phyloP scores from a whole-genome alignment of 352 stramenopile genomes.

The Phytophthora pseudosyringae region DNA sequence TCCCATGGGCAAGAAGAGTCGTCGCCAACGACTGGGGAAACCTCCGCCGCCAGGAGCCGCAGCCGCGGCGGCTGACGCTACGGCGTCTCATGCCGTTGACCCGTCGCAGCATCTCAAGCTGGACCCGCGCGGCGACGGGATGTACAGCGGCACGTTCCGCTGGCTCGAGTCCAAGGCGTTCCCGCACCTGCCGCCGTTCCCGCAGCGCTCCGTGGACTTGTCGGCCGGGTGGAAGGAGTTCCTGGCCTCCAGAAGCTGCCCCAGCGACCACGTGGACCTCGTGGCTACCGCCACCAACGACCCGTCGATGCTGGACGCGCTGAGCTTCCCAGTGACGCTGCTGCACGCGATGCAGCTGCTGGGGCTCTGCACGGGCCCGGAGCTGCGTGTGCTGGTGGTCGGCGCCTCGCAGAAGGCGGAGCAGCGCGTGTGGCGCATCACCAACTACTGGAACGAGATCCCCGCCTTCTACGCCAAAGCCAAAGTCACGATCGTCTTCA shows the following conservation, averaged over 20 bases:
- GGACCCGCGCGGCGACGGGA: slow-evolving; percentile 69
- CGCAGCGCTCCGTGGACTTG: slow-evolving; percentile 28
- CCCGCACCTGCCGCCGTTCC: slow-evolving; percentile 39
- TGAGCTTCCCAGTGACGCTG: slow-evolving; percentile 79
- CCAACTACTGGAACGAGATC: slow-evolving; percentile 73
- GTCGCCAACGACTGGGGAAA: slow-evolving; percentile 13
- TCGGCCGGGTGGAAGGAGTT: slow-evolving; percentile 60
- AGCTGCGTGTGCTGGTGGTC: slow-evolving; percentile 57
- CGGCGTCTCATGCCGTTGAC: not conserved
- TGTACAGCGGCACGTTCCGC: slow-evolving; percentile 85
- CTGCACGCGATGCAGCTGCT: slow-evolving; percentile 51
- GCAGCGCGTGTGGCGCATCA: slow-evolving; percentile 71
- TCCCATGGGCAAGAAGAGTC: slow-evolving; percentile 38
- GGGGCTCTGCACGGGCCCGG: slow-evolving; percentile 18
- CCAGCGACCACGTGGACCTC: slow-evolving; percentile 30
- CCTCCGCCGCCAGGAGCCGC: not conserved
- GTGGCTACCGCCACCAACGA: slow-evolving; percentile 51
- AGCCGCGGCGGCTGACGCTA: not conserved
- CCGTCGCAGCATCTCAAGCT: slow-evolving; percentile 52
- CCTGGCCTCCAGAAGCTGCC: slow-evolving; percentile 39
- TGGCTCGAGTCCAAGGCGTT: slow-evolving; percentile 77
- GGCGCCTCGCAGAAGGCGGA: slow-evolving; percentile 74
- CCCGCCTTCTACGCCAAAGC: slow-evolving; percentile 41
- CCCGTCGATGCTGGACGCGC: slow-evolving; percentile 75
- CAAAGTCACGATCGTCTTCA: slow-evolving; percentile 61